Percentiles rank a stretch among this genome's conserved stretches.
phyloP scores from a whole-genome alignment of 1,284 basidiomycete species.

The Waitea zeae region DNA sequence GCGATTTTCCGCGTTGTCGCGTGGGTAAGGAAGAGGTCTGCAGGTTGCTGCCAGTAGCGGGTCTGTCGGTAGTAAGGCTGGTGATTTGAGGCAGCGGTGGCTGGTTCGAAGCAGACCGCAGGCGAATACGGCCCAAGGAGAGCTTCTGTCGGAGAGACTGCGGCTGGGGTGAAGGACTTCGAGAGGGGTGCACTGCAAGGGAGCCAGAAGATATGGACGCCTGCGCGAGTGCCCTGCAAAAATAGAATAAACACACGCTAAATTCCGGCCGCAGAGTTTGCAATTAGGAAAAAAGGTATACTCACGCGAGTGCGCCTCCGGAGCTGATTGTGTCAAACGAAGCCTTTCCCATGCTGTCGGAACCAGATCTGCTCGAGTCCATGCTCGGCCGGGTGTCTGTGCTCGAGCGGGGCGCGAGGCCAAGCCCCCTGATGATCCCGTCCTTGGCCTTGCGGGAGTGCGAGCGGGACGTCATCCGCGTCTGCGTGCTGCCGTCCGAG shows the following conservation, averaged over 20 bases:
- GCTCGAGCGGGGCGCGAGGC: constrained; percentile 23
- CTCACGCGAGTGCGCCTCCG: constrained; percentile 41
- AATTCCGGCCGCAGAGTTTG: constrained; percentile 3
- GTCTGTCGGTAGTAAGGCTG: too few relatives aligned
- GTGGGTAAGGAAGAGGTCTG: too few relatives aligned
- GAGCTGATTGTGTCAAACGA: constrained; percentile 41
- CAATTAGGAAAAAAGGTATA: constrained; percentile 7
- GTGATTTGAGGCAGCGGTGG: constrained; percentile 3
- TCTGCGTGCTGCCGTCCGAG: constrained; percentile 12
- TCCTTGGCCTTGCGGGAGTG: constrained; percentile 15
- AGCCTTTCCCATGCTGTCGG: constrained; percentile 26
- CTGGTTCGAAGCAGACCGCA: constrained; percentile 15
- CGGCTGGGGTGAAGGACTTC: constrained; percentile 15
- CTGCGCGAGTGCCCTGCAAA: constrained; percentile 30
- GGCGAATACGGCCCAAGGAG: constrained; percentile 15
- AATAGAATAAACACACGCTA: too few relatives aligned
- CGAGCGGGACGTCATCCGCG: constrained; percentile 8
- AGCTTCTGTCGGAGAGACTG: constrained; percentile 18
- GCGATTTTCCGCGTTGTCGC: too few relatives aligned
- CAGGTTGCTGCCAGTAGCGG: too few relatives aligned
- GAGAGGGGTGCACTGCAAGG: constrained; percentile 18
- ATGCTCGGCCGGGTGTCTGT: constrained; percentile 34
- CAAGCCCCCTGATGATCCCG: constrained; percentile 24
- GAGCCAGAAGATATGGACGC: constrained; percentile 42
- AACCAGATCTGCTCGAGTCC: constrained; percentile 35